Evolutionary conservation across 108 stramenopile species (phyloP).

Genomic region (Craspedostauros australis): DNA sequence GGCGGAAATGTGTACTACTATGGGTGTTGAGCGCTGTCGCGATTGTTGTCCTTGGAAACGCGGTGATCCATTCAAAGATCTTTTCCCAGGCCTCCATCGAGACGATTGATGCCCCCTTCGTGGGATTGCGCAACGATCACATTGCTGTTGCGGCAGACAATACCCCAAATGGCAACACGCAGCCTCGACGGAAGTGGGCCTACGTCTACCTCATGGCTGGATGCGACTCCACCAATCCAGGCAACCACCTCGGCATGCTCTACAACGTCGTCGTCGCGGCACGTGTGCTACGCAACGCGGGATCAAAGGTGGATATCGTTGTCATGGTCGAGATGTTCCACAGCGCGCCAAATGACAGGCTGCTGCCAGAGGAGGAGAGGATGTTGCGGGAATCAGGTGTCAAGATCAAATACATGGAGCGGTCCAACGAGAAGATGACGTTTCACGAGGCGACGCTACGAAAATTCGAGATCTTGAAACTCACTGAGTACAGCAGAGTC

Average conservation of each 20-base stretch:
- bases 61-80: too few relatives aligned
- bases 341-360: constrained; percentile 3
- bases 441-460: constrained; percentile 38
- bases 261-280: constrained; percentile 32
- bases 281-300: constrained; percentile 8
- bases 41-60: too few relatives aligned
- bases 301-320: constrained; percentile 28
- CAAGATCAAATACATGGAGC: constrained; percentile 25
- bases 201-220: constrained; percentile 37
- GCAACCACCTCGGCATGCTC: constrained; percentile 23
- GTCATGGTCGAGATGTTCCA: constrained; percentile 38
- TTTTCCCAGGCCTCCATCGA: too few relatives aligned
- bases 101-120: too few relatives aligned
- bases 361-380: constrained; percentile 22
- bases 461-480: constrained; percentile 36
- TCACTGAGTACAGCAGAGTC: constrained; percentile 44
- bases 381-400: constrained; percentile 21
- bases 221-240: constrained; percentile 26
- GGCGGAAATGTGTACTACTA: too few relatives aligned
- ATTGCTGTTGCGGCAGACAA: too few relatives aligned
- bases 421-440: constrained; percentile 10
- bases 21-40: too few relatives aligned
- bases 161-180: too few relatives aligned
- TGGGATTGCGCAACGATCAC: too few relatives aligned
- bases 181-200: too few relatives aligned